Base-by-base conservation (phyloP, 768 basidiomycete species). In the Trametes cingulata region DNA sequence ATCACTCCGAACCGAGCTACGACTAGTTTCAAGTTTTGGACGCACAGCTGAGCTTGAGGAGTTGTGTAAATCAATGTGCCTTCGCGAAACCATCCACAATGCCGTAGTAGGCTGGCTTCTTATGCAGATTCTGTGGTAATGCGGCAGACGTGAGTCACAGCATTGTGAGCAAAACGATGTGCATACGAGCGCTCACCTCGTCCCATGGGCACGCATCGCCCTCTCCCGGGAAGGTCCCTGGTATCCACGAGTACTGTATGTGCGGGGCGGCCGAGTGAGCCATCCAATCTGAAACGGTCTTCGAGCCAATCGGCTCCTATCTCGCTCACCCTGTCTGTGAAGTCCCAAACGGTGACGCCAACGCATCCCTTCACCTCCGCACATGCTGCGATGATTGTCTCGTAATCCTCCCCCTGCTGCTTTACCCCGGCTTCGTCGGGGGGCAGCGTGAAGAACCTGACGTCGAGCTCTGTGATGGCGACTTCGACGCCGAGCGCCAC, bases 381-480 rank as follows among this genome's bases (percentile, higher is more conserved):
- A 66, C 86, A 88, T 13, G 84, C 81, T 13, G 69, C 57, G 55
- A 86, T 75, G 43, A 86, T 79, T 15, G 76, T 77, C 69, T 77
- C 72, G 62, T 85, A 87, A 67, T 87, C 85, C 56, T 70, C 72
- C 67, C 78, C 74, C 65, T 87, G 85, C 66, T 85, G 83, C 24
- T 70, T 75, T 33, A 83, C 72, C 25, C 80, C 74, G 1, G 77
- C 79, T 5, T 69, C 64, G 54, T 39, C 51, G 9, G 74, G 76
- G 9, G 84, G 85, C 6, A 83, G 73, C 5, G 76, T 77, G 74
- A 84, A 81, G 56, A 62, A 58, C 42, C 84, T 77, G 63, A 83
- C 82, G 67, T 88, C 86, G 42, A 88, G 78, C 67, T 87, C 86
- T 1, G 86, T 88, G 61, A 87, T 80, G 13, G 85, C 85, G n/a